These are phyloP conservation scores for Tetrahymena borealis DNA, from an alignment of 73 alveolate species.

Conservation along the genomic window DNA sequence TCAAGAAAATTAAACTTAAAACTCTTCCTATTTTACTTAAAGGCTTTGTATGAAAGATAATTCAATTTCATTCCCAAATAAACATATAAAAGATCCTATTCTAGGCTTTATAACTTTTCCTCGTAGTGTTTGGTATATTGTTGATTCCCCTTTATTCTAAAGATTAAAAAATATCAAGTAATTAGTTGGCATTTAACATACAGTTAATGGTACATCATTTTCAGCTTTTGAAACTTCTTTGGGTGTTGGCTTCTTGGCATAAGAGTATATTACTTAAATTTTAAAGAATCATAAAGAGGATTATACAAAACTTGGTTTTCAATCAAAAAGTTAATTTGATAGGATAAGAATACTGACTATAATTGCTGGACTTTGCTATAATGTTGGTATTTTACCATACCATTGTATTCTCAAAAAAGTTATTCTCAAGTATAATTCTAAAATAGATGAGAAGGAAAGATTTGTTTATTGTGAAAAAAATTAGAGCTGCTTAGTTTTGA, in stretches of 20 bases:
- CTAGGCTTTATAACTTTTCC: background rate
- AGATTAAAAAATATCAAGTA: background rate
- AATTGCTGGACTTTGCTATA: background rate
- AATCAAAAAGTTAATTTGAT: too few species aligned
- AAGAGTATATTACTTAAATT: background rate
- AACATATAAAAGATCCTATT: background rate
- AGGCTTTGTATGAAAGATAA: too few species aligned
- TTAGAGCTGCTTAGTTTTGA: too few species aligned
- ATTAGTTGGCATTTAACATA: background rate
- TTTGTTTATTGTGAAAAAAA: background rate
- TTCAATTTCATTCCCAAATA: background rate
- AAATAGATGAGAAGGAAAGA: background rate
- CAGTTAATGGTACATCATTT: background rate
- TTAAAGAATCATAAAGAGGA: background rate
- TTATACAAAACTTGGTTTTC: too few species aligned
- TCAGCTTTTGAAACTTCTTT: background rate
- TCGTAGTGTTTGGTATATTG: background rate
- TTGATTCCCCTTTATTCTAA: background rate
- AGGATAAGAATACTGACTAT: background rate
- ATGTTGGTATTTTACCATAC: background rate
- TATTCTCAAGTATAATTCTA: background rate
- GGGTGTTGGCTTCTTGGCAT: background rate
- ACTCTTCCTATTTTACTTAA: too few species aligned
- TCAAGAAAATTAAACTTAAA: too few species aligned
- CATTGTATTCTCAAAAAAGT: background rate